phyloP scores from a whole-genome alignment of 2,329 filamentous ascomycete genomes.

The Fragosphaeria purpurea region DNA sequence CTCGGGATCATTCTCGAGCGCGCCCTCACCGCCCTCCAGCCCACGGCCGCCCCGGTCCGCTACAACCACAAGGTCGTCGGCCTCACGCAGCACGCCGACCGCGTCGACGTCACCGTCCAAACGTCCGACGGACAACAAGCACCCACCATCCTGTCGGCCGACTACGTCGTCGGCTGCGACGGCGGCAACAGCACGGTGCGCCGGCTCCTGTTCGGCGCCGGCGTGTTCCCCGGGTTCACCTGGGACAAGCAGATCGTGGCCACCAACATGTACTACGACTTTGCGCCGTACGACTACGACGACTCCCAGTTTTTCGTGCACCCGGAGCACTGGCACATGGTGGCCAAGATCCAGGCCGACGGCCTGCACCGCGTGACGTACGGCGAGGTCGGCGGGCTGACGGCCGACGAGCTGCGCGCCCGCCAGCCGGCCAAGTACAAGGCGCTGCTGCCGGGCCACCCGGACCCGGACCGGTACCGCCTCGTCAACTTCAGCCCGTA shows the following conservation, averaged over 20 bases:
- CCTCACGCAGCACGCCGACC: conserved; percentile 23
- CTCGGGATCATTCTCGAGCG: conserved; percentile 31
- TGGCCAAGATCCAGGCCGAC: conserved; percentile 46
- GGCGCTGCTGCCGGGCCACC: conserved; percentile 47
- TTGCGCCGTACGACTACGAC: conserved; percentile 40
- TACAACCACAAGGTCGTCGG: conserved; percentile 30
- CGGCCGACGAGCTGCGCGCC: conserved; percentile 39
- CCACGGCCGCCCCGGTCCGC: conserved; percentile 23
- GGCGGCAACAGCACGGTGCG: conserved; percentile 31
- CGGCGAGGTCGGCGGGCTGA: conserved; percentile 43
- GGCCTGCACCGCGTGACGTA: conserved; percentile 55
- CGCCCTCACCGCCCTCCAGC: conserved; percentile 24
- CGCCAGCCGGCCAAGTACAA: conserved; percentile 46
- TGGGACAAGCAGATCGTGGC: conserved; percentile 51
- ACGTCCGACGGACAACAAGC: conserved; percentile 14
- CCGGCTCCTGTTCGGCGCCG: conserved; percentile 36
- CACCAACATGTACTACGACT: conserved; percentile 56
- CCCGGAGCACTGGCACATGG: conserved; percentile 48
- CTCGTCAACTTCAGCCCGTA: conserved; percentile 50
- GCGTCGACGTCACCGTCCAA: conserved; percentile 22
- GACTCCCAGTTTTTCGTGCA: conserved; percentile 53
- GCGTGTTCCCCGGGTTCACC: conserved; percentile 48
- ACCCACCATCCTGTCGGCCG: conserved; percentile 21
- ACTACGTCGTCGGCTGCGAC: conserved; percentile 33
- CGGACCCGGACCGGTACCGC: conserved; percentile 46